Evolutionary conservation across 2,329 filamentous ascomycete species (phyloP).

Genomic region (Exserohilum rostratum): DNA sequence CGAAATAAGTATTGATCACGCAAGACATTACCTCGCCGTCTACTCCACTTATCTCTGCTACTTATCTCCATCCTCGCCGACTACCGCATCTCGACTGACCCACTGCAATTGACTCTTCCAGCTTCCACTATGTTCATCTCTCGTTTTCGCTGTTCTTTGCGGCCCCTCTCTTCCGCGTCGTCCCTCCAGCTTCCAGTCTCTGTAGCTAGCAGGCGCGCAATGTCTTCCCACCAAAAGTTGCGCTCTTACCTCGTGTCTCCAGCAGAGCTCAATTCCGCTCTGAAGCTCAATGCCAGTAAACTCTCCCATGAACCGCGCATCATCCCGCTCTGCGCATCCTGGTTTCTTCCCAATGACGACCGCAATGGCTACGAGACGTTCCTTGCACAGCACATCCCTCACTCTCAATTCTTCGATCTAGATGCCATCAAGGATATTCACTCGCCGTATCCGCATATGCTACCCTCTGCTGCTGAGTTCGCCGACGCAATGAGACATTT

Average conservation of each 20-base stretch:
- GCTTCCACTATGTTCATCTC: conserved; percentile 39
- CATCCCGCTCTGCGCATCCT: conserved; percentile 87
- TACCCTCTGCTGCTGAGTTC: conserved; percentile 81
- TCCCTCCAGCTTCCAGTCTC: conserved; percentile 17
- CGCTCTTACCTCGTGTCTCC: conserved; percentile 87
- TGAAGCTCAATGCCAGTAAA: conserved; percentile 81
- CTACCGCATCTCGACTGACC: background rate
- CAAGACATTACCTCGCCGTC: conserved; percentile 25
- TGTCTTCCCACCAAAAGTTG: conserved; percentile 55
- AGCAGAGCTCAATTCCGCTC: conserved; percentile 77
- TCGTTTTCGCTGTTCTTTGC: conserved; percentile 34
- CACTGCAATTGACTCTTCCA: conserved; percentile 17
- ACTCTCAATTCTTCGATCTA: conserved; percentile 93
- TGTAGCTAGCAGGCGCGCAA: conserved; percentile 26
- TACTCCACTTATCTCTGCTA: conserved; percentile 11
- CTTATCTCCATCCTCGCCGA: conserved; percentile 11
- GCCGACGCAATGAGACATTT: conserved; percentile 86
- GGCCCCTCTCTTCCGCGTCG: conserved; percentile 24
- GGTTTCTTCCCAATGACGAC: conserved; percentile 94
- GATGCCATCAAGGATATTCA: conserved; percentile 87
- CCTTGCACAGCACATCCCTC: conserved; percentile 81
- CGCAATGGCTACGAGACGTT: conserved; percentile 83
- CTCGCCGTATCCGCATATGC: conserved; percentile 95
- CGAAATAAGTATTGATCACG: conserved; percentile 27
- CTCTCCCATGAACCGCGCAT: conserved; percentile 83